phyloP scores from a whole-genome alignment of 2,329 filamentous ascomycete species.

The Claviceps fusiformis region DNA sequence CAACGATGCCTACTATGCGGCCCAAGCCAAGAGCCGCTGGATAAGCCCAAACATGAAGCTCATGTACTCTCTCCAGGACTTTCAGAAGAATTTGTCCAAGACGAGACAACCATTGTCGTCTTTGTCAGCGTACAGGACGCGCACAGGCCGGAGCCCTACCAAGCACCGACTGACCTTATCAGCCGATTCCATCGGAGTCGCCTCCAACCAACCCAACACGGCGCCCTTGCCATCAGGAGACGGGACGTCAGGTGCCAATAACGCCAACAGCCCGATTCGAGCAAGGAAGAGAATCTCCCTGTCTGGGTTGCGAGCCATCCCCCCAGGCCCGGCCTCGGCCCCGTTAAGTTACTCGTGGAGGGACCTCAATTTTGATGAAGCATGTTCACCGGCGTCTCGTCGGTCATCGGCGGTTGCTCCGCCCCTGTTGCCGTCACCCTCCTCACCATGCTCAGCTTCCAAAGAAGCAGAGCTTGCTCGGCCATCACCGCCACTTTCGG shows the following conservation, averaged over 20 bases:
- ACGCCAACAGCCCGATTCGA: conserved; percentile 30
- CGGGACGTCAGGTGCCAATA: conserved; percentile 24
- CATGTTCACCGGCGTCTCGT: neutral
- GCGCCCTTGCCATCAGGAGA: conserved; percentile 46
- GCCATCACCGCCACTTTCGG: neutral
- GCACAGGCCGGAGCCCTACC: conserved; percentile 39
- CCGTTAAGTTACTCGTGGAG: conserved; percentile 50
- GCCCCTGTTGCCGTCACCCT: neutral
- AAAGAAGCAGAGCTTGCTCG: neutral
- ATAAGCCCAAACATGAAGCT: conserved; percentile 87
- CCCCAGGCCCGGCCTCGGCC: conserved; percentile 52
- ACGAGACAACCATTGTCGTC: conserved; percentile 28
- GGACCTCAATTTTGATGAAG: conserved; percentile 23
- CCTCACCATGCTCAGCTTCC: neutral
- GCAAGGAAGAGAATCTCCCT: conserved; percentile 41
- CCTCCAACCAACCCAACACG: conserved; percentile 43
- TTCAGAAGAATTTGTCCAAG: conserved; percentile 49
- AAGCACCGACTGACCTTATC: conserved; percentile 49
- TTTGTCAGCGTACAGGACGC: conserved; percentile 33
- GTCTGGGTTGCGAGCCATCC: conserved; percentile 34
- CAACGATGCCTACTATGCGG: conserved; percentile 70
- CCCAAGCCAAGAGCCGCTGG: conserved; percentile 72
- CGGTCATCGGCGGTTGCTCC: neutral
- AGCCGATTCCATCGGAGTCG: conserved; percentile 40
- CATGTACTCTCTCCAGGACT: conserved; percentile 80